These are phyloP conservation scores for Trebouxia sp. DNA, from an alignment of 139 green algal genomes.

Conservation along the genomic window DNA sequence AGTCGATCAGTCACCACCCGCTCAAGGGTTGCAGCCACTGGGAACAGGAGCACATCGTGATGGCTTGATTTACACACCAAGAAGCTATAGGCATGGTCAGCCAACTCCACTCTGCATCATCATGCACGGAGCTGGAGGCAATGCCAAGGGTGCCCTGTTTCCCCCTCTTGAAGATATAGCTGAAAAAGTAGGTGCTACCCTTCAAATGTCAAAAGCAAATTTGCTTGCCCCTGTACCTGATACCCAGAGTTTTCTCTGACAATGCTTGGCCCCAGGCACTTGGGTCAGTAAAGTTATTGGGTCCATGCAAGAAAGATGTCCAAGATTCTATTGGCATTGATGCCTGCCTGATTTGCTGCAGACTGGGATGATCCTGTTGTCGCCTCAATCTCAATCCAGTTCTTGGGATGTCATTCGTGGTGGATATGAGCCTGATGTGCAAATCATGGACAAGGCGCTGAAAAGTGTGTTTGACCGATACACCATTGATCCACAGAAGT, in stretches of 20 bases:
- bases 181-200: slow-evolving; percentile 20
- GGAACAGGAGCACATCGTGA: slow-evolving; percentile 3
- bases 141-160: slow-evolving; percentile 25
- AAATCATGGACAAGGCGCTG: slow-evolving; percentile 16
- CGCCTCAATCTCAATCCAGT: not conserved
- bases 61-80: slow-evolving; percentile 22
- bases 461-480: slow-evolving; percentile 17
- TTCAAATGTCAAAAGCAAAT: too few species aligned
- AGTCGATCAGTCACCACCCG: not conserved
- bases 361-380: slow-evolving; percentile 8
- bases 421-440: slow-evolving; percentile 1
- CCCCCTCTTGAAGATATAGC: not conserved
- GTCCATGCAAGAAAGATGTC: too few species aligned
- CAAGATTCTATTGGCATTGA: too few species aligned
- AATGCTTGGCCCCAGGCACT: too few species aligned
- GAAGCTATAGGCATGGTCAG: not conserved
- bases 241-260: too few species aligned
- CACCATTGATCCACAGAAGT: not conserved
- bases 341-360: too few species aligned
- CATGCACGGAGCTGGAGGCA: slow-evolving; percentile 23
- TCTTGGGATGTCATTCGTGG: slow-evolving; percentile 16
- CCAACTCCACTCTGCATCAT: slow-evolving; percentile 5
- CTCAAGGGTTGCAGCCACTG: not conserved
- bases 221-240: too few species aligned
- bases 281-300: too few species aligned